Evolutionary conservation across 805 yeast genomes (phyloP).

Genomic region (Wickerhamomyces ciferrii): DNA sequence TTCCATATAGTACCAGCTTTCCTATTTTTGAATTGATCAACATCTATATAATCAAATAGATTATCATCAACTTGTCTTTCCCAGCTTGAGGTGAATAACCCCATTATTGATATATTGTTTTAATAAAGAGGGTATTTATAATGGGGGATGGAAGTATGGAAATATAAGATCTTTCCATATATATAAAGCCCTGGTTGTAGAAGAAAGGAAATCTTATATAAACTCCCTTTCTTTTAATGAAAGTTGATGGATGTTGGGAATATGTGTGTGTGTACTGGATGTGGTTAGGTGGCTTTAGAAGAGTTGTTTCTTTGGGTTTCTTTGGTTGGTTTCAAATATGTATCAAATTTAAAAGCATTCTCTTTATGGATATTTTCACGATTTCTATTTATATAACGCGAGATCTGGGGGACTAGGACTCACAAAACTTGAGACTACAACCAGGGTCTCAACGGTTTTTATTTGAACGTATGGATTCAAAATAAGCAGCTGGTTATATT

Average conservation of each 20-base stretch:
- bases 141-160: too few species aligned
- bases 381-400: not conserved
- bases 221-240: too few species aligned
- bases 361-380: not conserved
- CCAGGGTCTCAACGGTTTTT: not conserved
- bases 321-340: not conserved
- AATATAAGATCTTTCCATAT: too few species aligned
- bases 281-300: too few species aligned
- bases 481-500: too few species aligned
- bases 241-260: too few species aligned
- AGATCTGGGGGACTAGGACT: not conserved
- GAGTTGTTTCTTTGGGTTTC: too few species aligned
- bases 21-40: slow-evolving; percentile 41
- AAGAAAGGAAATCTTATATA: too few species aligned
- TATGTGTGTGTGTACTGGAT: too few species aligned
- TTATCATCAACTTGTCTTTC: slow-evolving; percentile 26
- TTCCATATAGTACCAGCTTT: slow-evolving; percentile 36
- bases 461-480: too few species aligned
- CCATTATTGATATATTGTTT: slow-evolving; percentile 9
- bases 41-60: slow-evolving; percentile 45
- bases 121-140: too few species aligned
- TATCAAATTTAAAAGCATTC: not conserved
- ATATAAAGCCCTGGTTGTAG: too few species aligned
- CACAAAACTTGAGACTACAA: not conserved
- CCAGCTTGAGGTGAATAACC: slow-evolving; percentile 26